Percentiles rank a stretch among this genome's conserved stretches.
Evolutionary conservation across 257 asterid genomes (phyloP).

Genomic region (Rhazya stricta): DNA sequence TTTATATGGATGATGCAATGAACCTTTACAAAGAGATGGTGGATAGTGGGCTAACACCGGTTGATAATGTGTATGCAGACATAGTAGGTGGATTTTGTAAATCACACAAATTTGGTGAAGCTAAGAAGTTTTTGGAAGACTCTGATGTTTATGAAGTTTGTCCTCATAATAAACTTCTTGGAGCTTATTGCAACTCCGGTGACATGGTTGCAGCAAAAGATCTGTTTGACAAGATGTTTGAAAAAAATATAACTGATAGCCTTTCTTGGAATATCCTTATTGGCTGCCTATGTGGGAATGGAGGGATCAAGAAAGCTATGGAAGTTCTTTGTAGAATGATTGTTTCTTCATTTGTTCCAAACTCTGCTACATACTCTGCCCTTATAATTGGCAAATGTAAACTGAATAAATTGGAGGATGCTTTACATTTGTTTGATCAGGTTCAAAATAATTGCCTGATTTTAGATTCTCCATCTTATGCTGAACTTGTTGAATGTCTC

Average conservation of each 20-base stretch:
- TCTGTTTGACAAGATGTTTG: conserved; percentile 48
- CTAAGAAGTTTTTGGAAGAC: conserved; percentile 46
- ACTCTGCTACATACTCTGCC: conserved; percentile 59
- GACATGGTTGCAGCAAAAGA: conserved; percentile 34
- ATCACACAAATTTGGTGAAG: conserved; percentile 42
- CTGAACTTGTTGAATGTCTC: conserved; percentile 49
- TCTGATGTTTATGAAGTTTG: conserved; percentile 28
- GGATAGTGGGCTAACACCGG: conserved; percentile 37
- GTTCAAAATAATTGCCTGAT: conserved; percentile 39
- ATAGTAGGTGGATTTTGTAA: conserved; percentile 48
- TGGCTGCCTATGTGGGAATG: conserved; percentile 43
- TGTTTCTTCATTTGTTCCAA: conserved; percentile 38
- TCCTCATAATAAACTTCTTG: conserved; percentile 57
- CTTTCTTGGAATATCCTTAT: conserved; percentile 67
- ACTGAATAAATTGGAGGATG: conserved; percentile 36
- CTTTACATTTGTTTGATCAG: conserved; percentile 40
- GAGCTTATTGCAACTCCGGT: conserved; percentile 40
- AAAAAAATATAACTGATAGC: conserved; percentile 33
- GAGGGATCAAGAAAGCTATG: conserved; percentile 39
- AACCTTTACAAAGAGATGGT: conserved; percentile 52
- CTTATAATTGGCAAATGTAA: conserved; percentile 58
- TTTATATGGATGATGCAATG: conserved; percentile 58
- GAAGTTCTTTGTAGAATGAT: conserved; percentile 66
- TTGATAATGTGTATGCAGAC: conserved; percentile 33
- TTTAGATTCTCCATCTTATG: conserved; percentile 53